A percentile compares a stretch with the other conserved stretches of the same genome.
These are phyloP conservation scores for Neurospora sp. DNA, from an alignment of 495 filamentous ascomycete genomes.

Conservation along the genomic window DNA sequence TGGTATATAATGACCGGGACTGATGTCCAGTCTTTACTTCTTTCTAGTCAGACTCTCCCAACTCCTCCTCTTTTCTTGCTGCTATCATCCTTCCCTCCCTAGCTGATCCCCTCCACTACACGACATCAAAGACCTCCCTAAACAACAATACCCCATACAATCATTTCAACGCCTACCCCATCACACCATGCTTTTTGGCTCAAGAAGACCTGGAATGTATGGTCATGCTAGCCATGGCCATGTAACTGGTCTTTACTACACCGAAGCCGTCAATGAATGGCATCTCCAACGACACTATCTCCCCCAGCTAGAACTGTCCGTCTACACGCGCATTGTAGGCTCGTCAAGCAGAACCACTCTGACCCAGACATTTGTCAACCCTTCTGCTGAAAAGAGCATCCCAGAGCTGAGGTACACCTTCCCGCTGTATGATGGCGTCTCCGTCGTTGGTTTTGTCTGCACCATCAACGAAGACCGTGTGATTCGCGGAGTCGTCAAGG, in stretches of 20 bases:
- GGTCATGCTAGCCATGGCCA: neutral
- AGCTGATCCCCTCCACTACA: neutral
- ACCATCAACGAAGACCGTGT: slow-evolving; percentile 36
- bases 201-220: neutral
- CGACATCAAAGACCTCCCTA: neutral
- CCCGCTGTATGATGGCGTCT: slow-evolving; percentile 58
- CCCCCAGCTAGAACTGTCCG: slow-evolving; percentile 41
- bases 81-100: neutral
- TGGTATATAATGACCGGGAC: neutral
- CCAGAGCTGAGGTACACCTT: slow-evolving; percentile 51
- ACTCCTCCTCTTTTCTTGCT: neutral
- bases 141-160: neutral
- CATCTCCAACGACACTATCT: slow-evolving; percentile 30
- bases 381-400: slow-evolving; percentile 23
- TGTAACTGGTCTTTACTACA: slow-evolving; percentile 20
- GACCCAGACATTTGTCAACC: slow-evolving; percentile 52
- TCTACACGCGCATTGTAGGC: slow-evolving; percentile 44
- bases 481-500: slow-evolving; percentile 52
- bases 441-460: slow-evolving; percentile 53
- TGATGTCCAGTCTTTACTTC: neutral
- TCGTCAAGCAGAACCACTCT: slow-evolving; percentile 48
- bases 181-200: neutral
- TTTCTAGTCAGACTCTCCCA: neutral
- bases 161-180: neutral
- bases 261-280: neutral